Percentiles rank a stretch among this genome's conserved stretches.
Conservation (phyloP, 345 rosid genomes). For the Trapa incisa region DNA sequence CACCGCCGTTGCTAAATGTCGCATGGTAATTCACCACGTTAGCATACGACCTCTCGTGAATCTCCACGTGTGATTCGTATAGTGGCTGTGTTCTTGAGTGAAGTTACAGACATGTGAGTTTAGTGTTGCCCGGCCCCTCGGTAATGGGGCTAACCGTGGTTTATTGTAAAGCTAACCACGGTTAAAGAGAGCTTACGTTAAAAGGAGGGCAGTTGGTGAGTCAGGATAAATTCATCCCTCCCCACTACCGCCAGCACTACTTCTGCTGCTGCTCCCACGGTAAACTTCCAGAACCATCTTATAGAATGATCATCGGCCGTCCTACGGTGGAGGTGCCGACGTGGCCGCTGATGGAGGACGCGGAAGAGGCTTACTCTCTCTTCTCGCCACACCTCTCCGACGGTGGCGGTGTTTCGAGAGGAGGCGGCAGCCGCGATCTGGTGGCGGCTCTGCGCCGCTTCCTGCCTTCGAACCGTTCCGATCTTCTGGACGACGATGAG, state of each 20-base stretch:
- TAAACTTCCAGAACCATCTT: background rate
- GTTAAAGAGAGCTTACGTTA: background rate
- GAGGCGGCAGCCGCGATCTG: background rate
- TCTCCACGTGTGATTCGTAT: background rate
- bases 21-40: background rate
- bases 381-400: background rate
- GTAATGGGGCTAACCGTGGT: background rate
- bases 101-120: background rate
- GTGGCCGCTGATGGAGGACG: background rate
- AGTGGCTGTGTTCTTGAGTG: background rate
- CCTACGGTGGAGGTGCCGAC: constrained; percentile 7
- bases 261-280: background rate
- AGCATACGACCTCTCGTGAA: background rate
- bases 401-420: background rate
- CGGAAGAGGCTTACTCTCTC: background rate
- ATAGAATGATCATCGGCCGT: background rate
- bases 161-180: background rate
- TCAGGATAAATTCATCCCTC: too few relatives aligned
- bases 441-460: constrained; percentile 7
- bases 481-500: background rate
- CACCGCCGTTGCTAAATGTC: background rate
- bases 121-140: background rate
- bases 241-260: background rate
- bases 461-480: constrained; percentile 12
- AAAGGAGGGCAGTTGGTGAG: background rate